Base-by-base conservation (phyloP, 2,329 filamentous ascomycete genomes). In the Sordariomycetes sp. region DNA sequence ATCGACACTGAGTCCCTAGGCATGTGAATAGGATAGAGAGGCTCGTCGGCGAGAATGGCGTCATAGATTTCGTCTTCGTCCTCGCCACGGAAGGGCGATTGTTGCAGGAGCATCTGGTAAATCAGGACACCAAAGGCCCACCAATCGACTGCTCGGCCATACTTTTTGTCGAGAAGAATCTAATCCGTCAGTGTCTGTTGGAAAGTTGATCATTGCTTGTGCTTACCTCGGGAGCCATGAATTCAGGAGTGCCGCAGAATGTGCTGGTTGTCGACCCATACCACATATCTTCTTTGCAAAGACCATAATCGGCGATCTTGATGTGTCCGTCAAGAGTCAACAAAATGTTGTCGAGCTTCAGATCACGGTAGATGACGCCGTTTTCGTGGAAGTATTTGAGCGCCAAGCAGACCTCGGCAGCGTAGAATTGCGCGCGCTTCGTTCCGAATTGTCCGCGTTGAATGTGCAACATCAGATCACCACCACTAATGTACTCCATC, bases 211-310 rank as follows among this genome's bases (percentile, higher is more conserved):
- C 14, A 32, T 10, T 11, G 10, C 10, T 14, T 21, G 12, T 11
- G 51, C 67, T 50, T 70, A 93, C 86, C 70, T 98, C 92, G 8
- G 92, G 92, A 8, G 92, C 92, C 92, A 98, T 98, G 46, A 98
- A 98, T 55, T 98, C 92, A 12, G 92, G 92, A n/a, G 92, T 98
- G 59, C 92, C 92, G 55, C 92, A 98, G 68, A 98, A 98, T 7
- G 92, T 98, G 63, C 88, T 90, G 0, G 92, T 98, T 3, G 85
- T 95, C 36, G 85, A 90, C 28, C 87, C 87, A 54, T 93, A 98
- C 88, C 90, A 98, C 92, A 98, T 98, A 49, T 98, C 88, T 56
- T 98, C 92, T 63, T 98, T 98, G 68, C 93, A 98, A 32, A 98
- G 75, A 75, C 92, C 92, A 57, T 94, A 98, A 71, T 98, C 92